A percentile compares a stretch with the other conserved stretches of the same genome.
phyloP scores from a whole-genome alignment of 2,329 filamentous ascomycete genomes.

The Penicillium sp. region DNA sequence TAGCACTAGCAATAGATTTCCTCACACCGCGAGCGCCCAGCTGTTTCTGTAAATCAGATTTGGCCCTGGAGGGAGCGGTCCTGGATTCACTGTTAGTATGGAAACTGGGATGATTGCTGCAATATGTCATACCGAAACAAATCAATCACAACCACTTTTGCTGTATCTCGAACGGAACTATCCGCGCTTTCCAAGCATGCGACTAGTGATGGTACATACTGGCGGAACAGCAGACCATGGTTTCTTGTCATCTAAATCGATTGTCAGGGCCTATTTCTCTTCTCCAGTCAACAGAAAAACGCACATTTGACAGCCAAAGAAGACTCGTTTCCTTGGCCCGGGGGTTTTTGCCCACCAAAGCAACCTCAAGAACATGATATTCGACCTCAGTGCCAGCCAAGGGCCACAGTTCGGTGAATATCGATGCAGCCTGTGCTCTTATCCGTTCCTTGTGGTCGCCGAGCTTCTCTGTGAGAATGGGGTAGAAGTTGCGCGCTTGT shows the following conservation, averaged over 20 bases:
- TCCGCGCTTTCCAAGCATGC: constrained; percentile 88
- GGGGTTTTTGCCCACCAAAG: constrained; percentile 76
- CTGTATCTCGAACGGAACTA: constrained; percentile 78
- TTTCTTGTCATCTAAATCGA: constrained; percentile 71
- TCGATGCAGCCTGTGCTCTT: constrained; percentile 70
- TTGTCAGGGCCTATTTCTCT: constrained; percentile 8
- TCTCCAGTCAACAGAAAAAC: constrained; percentile 14
- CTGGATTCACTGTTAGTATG: constrained; percentile 43
- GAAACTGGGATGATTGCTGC: background rate
- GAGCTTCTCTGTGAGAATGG: constrained; percentile 77
- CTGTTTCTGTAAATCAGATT: constrained; percentile 85
- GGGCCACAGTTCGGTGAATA: constrained; percentile 74
- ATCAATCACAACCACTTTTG: constrained; percentile 80
- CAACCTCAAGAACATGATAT: constrained; percentile 72
- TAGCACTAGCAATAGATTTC: constrained; percentile 79
- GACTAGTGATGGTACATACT: constrained; percentile 80
- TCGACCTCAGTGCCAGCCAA: constrained; percentile 73
- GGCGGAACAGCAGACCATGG: constrained; percentile 75
- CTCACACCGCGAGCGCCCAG: constrained; percentile 81
- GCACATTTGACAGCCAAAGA: constrained; percentile 78
- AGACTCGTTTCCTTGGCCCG: constrained; percentile 82
- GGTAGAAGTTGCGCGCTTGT: constrained; percentile 70
- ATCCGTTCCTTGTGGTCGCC: constrained; percentile 87
- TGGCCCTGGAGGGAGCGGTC: constrained; percentile 76
- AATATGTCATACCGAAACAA: constrained; percentile 67